Conservation (phyloP, 169 alveolate species). For the Eimeria maxima region DNA sequence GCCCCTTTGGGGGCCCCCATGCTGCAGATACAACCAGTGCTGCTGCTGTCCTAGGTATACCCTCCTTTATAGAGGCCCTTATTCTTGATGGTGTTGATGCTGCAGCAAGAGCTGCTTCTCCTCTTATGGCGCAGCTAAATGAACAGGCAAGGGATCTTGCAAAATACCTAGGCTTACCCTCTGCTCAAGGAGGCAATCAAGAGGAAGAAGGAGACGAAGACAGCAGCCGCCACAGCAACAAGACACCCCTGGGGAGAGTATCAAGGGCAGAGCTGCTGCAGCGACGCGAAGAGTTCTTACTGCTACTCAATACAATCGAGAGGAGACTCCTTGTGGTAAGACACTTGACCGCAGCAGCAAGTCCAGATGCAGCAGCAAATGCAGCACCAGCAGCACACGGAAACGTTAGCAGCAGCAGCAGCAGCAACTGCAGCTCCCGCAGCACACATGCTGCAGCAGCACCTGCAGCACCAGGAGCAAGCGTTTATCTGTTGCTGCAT, state of each 20-base stretch:
- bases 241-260: not conserved
- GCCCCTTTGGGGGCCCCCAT: slow-evolving; percentile 24
- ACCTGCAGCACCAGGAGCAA: not conserved
- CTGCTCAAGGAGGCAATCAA: not conserved
- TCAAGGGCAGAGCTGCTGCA: slow-evolving; percentile 46
- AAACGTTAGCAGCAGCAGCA: not conserved
- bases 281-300: slow-evolving; percentile 14
- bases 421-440: not conserved
- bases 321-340: slow-evolving; percentile 32
- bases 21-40: not conserved
- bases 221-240: slow-evolving; percentile 24
- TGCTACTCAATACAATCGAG: slow-evolving; percentile 13
- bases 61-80: slow-evolving; percentile 30
- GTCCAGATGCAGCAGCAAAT: not conserved
- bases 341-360: not conserved
- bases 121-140: slow-evolving; percentile 55
- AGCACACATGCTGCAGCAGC: not conserved
- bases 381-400: not conserved
- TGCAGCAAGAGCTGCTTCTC: not conserved
- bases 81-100: not conserved
- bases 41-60: not conserved
- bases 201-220: not conserved
- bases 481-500: not conserved
- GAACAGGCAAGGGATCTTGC: slow-evolving; percentile 21
- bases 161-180: not conserved